Evolutionary conservation across 139 green algal species (phyloP).

Genomic region (Klebsormidium nitens): DNA sequence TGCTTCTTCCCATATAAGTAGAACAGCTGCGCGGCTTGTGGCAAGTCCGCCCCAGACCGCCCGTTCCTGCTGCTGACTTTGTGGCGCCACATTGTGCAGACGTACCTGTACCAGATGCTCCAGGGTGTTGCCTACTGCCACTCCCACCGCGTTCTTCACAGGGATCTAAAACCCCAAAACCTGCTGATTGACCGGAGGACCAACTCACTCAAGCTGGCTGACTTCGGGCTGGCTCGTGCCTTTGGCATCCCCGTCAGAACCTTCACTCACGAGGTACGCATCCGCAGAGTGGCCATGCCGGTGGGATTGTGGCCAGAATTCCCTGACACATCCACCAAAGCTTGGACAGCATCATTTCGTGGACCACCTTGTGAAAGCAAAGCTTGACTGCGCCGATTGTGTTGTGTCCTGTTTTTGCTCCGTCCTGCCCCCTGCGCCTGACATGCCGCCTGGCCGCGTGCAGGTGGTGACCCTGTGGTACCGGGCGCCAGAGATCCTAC

Average conservation of each 20-base stretch:
- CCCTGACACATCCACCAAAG: too few relatives aligned
- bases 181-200: constrained; percentile 80
- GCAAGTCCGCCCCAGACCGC: too few relatives aligned
- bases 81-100: too few relatives aligned
- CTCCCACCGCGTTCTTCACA: constrained; percentile 79
- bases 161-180: constrained; percentile 98
- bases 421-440: too few relatives aligned
- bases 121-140: constrained; percentile 88
- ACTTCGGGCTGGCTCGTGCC: constrained; percentile 91
- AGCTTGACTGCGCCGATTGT: too few relatives aligned
- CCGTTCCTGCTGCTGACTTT: too few relatives aligned
- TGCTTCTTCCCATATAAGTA: too few relatives aligned
- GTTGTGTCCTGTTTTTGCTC: too few relatives aligned
- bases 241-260: constrained; percentile 96
- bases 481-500: constrained; percentile 90
- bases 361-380: background rate
- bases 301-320: too few relatives aligned
- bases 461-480: constrained; percentile 94
- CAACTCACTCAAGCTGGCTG: constrained; percentile 93
- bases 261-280: constrained; percentile 52
- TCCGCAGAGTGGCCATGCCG: too few relatives aligned
- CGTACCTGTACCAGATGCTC: constrained; percentile 94
- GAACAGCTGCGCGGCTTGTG: too few relatives aligned
- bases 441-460: too few relatives aligned
- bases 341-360: background rate